Conservation (phyloP, 202 grass and related monocot species). For the Schoenoplectus tabernaemontani region DNA sequence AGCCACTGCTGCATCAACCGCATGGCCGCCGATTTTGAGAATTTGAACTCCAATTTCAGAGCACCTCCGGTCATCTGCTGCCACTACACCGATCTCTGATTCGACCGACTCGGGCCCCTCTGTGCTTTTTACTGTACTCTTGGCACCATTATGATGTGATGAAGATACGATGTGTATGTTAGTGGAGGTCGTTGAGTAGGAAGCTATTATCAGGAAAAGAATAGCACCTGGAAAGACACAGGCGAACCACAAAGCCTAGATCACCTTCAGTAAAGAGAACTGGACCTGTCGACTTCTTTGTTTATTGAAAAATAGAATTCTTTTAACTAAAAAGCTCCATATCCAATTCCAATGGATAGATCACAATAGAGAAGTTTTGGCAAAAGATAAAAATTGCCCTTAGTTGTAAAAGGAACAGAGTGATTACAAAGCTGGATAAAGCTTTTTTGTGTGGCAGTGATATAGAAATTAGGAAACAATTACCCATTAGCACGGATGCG, state of each 20-base stretch:
- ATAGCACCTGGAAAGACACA: background rate
- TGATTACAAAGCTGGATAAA: background rate
- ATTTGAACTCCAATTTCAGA: conserved; percentile 52
- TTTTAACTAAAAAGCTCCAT: background rate
- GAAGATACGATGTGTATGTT: conserved; percentile 2
- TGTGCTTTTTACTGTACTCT: background rate
- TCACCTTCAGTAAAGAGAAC: background rate
- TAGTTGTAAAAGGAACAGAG: background rate
- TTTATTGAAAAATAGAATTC: background rate
- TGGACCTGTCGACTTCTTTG: background rate
- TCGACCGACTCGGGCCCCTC: conserved; percentile 28
- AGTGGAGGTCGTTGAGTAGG: background rate
- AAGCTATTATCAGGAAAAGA: background rate
- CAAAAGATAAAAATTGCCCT: background rate
- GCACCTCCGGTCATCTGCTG: conserved; percentile 76
- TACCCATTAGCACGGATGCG: background rate
- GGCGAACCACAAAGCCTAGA: background rate
- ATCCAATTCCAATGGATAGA: background rate
- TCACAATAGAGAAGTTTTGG: background rate
- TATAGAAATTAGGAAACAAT: background rate
- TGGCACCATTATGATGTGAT: background rate
- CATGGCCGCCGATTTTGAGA: conserved; percentile 66
- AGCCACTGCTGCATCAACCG: conserved; percentile 65
- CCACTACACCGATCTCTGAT: conserved; percentile 41
- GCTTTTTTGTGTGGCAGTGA: background rate